phyloP scores from a whole-genome alignment of 176 grass and related monocot species.

The Carex kokanica region DNA sequence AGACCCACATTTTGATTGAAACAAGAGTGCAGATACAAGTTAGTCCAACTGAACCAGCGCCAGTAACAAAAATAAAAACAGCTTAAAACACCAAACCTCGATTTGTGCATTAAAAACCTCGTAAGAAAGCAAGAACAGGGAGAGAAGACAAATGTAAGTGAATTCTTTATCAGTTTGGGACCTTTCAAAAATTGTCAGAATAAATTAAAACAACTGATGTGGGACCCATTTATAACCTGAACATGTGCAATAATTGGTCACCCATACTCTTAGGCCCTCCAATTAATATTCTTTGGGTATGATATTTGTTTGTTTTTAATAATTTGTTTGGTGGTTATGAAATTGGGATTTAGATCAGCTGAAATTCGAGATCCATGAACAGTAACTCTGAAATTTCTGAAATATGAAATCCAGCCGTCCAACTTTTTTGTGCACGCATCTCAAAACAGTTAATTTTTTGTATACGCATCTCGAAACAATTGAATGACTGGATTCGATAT shows the following conservation, averaged over 20 bases:
- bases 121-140: slow-evolving; percentile 8
- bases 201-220: not conserved
- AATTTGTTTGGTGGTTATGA: not conserved
- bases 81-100: not conserved
- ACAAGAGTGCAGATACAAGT: not conserved
- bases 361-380: no score
- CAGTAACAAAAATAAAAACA: not conserved
- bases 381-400: no score
- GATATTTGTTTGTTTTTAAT: not conserved
- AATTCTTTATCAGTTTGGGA: not conserved
- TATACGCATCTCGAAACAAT: no score
- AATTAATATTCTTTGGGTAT: not conserved
- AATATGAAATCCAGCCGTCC: no score
- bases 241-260: not conserved
- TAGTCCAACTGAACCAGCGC: not conserved
- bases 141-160: slow-evolving; percentile 26
- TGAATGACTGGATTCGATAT: no score
- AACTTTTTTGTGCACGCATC: no score
- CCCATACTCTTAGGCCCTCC: not conserved
- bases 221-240: not conserved
- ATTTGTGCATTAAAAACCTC: slow-evolving; percentile 19
- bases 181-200: not conserved
- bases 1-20: not conserved
- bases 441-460: no score
- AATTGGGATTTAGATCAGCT: no score